Percentiles rank a stretch among this genome's conserved stretches.
Conservation (phyloP, 1,284 basidiomycete genomes). For the Mycosarcoma maydis region DNA sequence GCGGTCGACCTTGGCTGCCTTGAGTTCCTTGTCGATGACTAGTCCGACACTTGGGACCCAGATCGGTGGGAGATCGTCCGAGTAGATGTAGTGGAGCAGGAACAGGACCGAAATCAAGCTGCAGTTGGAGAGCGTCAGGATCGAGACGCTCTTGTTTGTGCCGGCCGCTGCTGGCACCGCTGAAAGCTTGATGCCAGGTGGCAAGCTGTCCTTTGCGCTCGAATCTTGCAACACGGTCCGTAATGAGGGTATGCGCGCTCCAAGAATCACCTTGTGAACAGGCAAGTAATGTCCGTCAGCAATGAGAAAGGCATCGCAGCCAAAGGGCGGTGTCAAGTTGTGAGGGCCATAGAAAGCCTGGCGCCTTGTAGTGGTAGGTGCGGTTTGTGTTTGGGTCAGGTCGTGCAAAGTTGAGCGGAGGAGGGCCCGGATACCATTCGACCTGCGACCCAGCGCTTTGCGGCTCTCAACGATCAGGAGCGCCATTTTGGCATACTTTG, state of each 20-base stretch:
- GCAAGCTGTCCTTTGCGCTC: conserved; percentile 10
- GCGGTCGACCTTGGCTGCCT: conserved; percentile 75
- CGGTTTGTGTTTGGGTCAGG: background rate
- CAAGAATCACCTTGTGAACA: conserved; percentile 76
- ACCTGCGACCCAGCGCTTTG: conserved; percentile 69
- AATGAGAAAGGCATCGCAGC: conserved; percentile 75
- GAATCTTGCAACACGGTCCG: conserved; percentile 46
- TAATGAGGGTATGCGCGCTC: conserved; percentile 73
- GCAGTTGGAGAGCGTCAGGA: conserved; percentile 68
- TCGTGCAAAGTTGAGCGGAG: background rate
- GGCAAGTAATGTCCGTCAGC: conserved; percentile 71
- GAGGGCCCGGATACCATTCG: conserved; percentile 54
- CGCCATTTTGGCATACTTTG: conserved; percentile 42
- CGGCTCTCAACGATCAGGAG: conserved; percentile 69
- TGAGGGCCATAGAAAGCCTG: conserved; percentile 45
- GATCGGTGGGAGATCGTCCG: conserved; percentile 81
- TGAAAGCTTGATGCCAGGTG: conserved; percentile 27
- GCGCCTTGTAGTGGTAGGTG: conserved; percentile 8
- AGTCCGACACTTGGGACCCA: conserved; percentile 82
- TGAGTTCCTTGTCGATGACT: conserved; percentile 70
- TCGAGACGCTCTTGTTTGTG: conserved; percentile 14
- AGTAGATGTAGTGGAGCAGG: conserved; percentile 85
- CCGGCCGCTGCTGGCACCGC: conserved; percentile 9
- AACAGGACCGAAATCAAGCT: conserved; percentile 78
- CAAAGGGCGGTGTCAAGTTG: conserved; percentile 64